Conservation (phyloP, 1,284 basidiomycete species). For the Vanrija sp. region DNA sequence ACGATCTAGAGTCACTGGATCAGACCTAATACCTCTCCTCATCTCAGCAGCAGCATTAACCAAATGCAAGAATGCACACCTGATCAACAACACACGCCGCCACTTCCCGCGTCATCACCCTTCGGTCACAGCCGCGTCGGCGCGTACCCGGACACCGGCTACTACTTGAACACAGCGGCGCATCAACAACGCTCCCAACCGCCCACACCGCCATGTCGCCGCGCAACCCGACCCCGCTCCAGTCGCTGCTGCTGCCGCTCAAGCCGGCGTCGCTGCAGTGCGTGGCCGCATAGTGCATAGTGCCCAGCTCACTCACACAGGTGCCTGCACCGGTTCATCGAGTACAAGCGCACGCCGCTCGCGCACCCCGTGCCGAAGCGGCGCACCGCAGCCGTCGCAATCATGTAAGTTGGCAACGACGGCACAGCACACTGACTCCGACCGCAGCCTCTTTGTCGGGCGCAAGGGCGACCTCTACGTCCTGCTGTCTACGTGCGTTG, state of each 20-base stretch:
- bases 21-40: too few relatives aligned
- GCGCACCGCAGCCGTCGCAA: slow-evolving; percentile 40
- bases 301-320: slow-evolving; percentile 11
- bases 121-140: too few relatives aligned
- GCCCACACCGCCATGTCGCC: slow-evolving; percentile 9
- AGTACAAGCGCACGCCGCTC: slow-evolving; percentile 21
- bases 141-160: neutral
- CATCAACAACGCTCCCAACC: neutral
- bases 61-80: too few relatives aligned
- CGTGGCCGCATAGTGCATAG: neutral
- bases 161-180: neutral
- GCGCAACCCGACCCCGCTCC: slow-evolving; percentile 28
- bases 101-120: too few relatives aligned
- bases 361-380: slow-evolving; percentile 26
- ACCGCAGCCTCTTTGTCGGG: slow-evolving; percentile 63
- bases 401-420: slow-evolving; percentile 32
- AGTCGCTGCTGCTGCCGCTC: slow-evolving; percentile 37
- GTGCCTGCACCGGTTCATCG: slow-evolving; percentile 37
- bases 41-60: too few relatives aligned
- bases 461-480: slow-evolving; percentile 76
- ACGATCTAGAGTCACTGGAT: too few relatives aligned
- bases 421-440: neutral
- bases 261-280: slow-evolving; percentile 43
- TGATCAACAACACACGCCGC: too few relatives aligned
- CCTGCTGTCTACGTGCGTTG: slow-evolving; percentile 52